These are phyloP conservation scores for Pseudogymnoascus sp. DNA, from an alignment of 2,329 filamentous ascomycete genomes.

Conservation along the genomic window DNA sequence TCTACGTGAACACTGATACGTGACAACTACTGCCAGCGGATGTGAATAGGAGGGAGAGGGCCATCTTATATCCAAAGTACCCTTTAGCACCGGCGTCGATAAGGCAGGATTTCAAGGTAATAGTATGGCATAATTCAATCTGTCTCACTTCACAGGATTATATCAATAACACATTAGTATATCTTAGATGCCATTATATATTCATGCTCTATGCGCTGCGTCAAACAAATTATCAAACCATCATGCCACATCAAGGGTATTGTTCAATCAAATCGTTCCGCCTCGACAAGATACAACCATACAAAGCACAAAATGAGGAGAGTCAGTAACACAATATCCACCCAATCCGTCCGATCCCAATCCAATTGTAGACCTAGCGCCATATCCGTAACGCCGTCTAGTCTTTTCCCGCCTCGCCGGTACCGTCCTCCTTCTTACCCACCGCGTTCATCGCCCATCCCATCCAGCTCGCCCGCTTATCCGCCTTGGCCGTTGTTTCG, in stretches of 20 bases:
- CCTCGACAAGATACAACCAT: constrained; percentile 8
- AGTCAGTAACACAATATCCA: constrained; percentile 9
- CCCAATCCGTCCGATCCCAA: neutral
- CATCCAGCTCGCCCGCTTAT: constrained; percentile 60
- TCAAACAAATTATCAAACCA: constrained; percentile 7
- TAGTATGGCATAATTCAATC: neutral
- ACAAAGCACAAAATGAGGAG: constrained; percentile 6
- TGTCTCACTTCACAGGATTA: neutral
- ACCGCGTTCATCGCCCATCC: constrained; percentile 43
- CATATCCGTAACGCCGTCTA: constrained; percentile 10
- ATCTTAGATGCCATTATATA: constrained; percentile 6
- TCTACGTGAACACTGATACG: neutral
- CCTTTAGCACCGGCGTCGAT: neutral
- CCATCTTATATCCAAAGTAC: neutral
- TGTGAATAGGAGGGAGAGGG: neutral
- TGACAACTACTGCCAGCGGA: neutral
- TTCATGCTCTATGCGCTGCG: neutral
- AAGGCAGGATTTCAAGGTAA: neutral
- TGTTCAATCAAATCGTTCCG: neutral
- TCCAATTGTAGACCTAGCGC: constrained; percentile 1
- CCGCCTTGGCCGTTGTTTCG: constrained; percentile 40
- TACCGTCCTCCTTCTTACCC: constrained; percentile 24
- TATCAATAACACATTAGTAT: neutral
- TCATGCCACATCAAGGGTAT: constrained; percentile 8
- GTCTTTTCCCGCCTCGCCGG: constrained; percentile 8